Base-by-base conservation (phyloP, 805 yeast species). In the Yamadazyma scolyti region DNA sequence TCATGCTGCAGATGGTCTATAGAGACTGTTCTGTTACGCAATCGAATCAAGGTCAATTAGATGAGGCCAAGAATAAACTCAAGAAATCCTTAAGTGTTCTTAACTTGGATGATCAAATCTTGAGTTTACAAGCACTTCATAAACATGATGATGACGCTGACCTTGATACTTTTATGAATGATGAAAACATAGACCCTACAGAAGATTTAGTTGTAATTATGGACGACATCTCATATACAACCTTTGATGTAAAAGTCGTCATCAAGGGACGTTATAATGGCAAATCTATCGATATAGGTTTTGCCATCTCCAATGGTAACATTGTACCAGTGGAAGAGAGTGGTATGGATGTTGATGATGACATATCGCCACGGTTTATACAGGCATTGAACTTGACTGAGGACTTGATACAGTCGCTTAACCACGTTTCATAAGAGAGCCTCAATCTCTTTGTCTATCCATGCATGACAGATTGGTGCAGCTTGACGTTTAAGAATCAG, bases 41-140 rank as follows among this genome's bases (percentile, higher is more conserved):
- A 16, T 8, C 16, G 3, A 15, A 16, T 16, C 7, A 19, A 19
- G 22, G 16, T 10, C 10, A 14, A 18, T 13, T 27, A 4, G 12
- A 39, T 15, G 58, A 53, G 17, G 39, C 47, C 4, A 58, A 50
- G 28, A 48, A 51, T 28, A 61, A 47, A 29, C 44, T 65, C 23
- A 55, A 54, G 26, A 57, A 58, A 20, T 48, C 68, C 3, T 48
- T 65, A 21, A 58, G 57, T 31, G 40, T 65, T 15, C 41, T 67
- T 3, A 48, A 50, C 21, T 60, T 61, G 31, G 64, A 59, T 14
- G 68, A 61, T 30, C 68, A 65, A 39, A 46, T 65, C 9, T 33
- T 58, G 13, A 59, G 61, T 6, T 44, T 65, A 26, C 58, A 46
- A 43, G 53, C 61, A 28, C 28, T 44, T 43, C 21, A 45, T 36